These are phyloP conservation scores for Ettlia oleoabundans DNA, from an alignment of 139 green algal genomes.

Conservation along the genomic window DNA sequence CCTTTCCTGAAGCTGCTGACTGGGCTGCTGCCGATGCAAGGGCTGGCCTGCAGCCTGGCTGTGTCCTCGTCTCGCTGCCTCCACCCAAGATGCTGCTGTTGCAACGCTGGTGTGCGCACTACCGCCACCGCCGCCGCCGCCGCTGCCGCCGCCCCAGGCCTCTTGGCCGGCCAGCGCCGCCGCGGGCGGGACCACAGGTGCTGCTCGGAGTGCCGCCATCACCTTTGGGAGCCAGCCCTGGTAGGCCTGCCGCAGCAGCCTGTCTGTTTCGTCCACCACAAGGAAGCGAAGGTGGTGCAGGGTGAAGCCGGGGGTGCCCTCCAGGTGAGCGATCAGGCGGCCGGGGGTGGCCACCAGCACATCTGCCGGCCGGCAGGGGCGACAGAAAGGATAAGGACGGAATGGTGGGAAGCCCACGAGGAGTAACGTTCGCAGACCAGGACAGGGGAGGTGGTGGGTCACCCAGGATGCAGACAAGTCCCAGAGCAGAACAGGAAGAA, in stretches of 20 bases:
- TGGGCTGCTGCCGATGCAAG: not conserved
- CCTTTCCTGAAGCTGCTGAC: no score
- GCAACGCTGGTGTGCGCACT: not conserved
- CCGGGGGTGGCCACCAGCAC: constrained; percentile 83
- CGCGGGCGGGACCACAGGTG: not conserved
- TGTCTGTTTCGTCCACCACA: constrained; percentile 93
- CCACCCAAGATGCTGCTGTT: no score
- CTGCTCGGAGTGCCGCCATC: constrained; percentile 41
- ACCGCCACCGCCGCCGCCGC: not conserved
- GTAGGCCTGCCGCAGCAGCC: constrained; percentile 93
- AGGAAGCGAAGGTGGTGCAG: constrained; percentile 72
- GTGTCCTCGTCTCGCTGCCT: no score
- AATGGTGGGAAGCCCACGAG: not conserved
- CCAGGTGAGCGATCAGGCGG: constrained; percentile 78
- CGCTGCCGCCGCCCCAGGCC: not conserved
- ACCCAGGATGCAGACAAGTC: no score
- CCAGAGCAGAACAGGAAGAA: no score
- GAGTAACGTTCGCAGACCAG: no score
- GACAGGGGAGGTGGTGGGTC: no score
- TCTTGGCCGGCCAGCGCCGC: not conserved
- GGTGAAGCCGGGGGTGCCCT: constrained; percentile 49
- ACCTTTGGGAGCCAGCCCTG: constrained; percentile 90
- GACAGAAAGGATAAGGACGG: not conserved
- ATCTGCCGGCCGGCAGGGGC: constrained; percentile 13
- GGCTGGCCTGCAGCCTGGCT: no score